A percentile compares a stretch with the other conserved stretches of the same genome.
Evolutionary conservation across 768 basidiomycete genomes (phyloP).

Genomic region (Mrakia blollopis): DNA sequence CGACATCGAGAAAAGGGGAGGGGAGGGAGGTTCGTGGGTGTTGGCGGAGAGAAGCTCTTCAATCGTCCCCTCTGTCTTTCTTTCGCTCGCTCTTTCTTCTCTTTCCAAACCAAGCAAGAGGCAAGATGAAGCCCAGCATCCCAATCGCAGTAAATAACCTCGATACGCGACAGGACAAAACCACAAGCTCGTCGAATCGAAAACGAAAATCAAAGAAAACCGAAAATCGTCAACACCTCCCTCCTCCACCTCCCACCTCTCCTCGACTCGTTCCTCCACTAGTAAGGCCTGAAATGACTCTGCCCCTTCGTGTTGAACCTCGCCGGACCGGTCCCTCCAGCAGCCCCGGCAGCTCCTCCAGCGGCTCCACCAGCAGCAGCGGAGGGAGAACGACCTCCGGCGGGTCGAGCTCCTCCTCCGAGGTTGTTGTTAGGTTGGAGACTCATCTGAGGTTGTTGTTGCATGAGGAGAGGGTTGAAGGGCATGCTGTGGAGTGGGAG

Average conservation of each 20-base stretch:
- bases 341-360: background rate
- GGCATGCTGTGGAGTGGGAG: constrained; percentile 5
- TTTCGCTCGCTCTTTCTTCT: no score
- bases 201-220: background rate
- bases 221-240: background rate
- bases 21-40: no score
- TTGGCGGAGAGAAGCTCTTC: no score
- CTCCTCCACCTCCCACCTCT: background rate
- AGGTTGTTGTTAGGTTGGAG: background rate
- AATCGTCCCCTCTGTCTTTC: no score
- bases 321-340: constrained; percentile 22
- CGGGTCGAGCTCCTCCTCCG: constrained; percentile 3
- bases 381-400: constrained; percentile 17
- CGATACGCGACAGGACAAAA: no score
- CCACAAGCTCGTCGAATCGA: no score
- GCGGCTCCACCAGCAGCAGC: background rate
- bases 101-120: no score
- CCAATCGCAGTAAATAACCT: no score
- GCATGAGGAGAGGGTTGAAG: constrained; percentile 16
- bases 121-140: no score
- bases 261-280: background rate
- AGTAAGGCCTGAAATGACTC: constrained; percentile 33
- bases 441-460: background rate
- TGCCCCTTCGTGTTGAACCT: constrained; percentile 32
- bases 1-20: no score